Percentiles rank a stretch among this genome's conserved stretches.
Conservation (phyloP, 352 stramenopile species). For the Aphanomyces cochlioides region DNA sequence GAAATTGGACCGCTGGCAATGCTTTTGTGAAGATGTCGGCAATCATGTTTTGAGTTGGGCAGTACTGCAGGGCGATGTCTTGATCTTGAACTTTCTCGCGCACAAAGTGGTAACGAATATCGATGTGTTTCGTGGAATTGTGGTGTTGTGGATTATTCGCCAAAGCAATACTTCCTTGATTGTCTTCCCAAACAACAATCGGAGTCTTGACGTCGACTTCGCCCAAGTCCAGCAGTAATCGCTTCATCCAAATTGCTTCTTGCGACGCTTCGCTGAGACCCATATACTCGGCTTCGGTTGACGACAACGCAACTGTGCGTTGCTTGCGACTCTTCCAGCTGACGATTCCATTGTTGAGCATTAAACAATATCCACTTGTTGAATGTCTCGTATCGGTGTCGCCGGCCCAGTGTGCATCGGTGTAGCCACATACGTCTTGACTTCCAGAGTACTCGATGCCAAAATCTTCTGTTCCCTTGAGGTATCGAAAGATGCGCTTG, state of each 20-base stretch:
- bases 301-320: conserved; percentile 25
- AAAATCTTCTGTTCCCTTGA: conserved; percentile 37
- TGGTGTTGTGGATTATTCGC: background rate
- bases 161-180: background rate
- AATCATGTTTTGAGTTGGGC: background rate
- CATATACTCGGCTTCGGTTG: conserved; percentile 30
- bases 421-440: conserved; percentile 14
- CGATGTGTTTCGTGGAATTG: background rate
- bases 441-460: conserved; percentile 31
- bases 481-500: conserved; percentile 37
- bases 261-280: conserved; percentile 23
- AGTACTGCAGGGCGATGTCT: background rate
- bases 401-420: conserved; percentile 32
- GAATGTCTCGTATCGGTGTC: conserved; percentile 8
- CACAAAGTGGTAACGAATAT: conserved; percentile 10
- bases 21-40: background rate
- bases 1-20: background rate
- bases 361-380: conserved; percentile 29
- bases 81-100: background rate
- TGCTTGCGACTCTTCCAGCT: conserved; percentile 29
- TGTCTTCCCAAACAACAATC: conserved; percentile 4
- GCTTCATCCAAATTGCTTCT: conserved; percentile 10
- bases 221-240: background rate
- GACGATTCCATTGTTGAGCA: conserved; percentile 25
- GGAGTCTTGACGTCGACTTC: background rate